Evolutionary conservation across 305 asterid species (phyloP), one percentile per base, ranked within the genome.

Genomic region (Plantago rigida): DNA sequence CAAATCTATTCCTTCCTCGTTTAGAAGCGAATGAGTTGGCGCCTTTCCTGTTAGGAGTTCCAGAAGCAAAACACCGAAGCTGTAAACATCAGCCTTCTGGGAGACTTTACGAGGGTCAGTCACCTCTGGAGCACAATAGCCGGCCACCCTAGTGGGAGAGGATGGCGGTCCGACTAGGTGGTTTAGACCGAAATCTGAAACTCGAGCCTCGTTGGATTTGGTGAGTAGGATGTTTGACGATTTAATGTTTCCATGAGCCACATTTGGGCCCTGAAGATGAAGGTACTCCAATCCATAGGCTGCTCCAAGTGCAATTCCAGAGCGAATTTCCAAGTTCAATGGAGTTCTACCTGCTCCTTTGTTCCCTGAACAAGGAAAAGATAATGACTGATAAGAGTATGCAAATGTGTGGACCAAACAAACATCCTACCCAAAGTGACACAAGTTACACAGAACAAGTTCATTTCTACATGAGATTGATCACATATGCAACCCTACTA

Each of bases 41-140:
- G 85, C 85, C 59, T 79, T 82, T 13, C 88, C 88, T 0, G 88
- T 82, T 1, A 82, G 80, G 44, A 82, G 88, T 79, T 82, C 88
- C 8, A 82, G 42, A 11, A 82, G 78, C 65, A 82, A 45, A 0
- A 82, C 80, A 1, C 88, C 88, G 9, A 77, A 82, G 74, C 85
- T 71, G 28, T 82, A 82, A 17, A 79, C 88, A 29, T 82, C 85
- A 1, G 80, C 85, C 9, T 73, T 72, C 7, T 82, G 85, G 51
- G 85, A 75, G 36, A 86, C 82, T 53, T 69, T 66, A 7, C 77
- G 74, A 4, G 80, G 73, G 56, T 75, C 78, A 0, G 77, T 74
- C 68, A 77, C 87, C 63, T 86, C 87, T 0, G 92, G 89, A 5
- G 85, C 91, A 0, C 82, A 81, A 51, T 83, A 86, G 49, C 84